These are phyloP conservation scores for Wickerhamomyces ciferrii DNA, from an alignment of 805 yeast species.

Conservation along the genomic window DNA sequence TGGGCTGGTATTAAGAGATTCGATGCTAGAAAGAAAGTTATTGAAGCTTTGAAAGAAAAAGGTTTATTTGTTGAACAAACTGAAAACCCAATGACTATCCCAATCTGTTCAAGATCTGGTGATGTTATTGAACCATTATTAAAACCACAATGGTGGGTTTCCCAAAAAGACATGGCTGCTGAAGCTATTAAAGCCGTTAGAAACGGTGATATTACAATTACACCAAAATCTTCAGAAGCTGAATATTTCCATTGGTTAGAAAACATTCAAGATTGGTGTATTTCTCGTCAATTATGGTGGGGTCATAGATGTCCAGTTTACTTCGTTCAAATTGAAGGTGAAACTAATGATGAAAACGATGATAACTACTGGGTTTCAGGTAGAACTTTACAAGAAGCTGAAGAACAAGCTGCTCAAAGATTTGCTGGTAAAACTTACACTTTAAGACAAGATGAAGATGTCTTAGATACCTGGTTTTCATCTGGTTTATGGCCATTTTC, in stretches of 20 bases:
- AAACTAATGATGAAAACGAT: constrained; percentile 47
- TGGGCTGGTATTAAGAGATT: constrained; percentile 90
- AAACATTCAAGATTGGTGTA: constrained; percentile 98
- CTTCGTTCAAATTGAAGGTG: constrained; percentile 77
- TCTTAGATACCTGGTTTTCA: constrained; percentile 97
- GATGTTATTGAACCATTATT: constrained; percentile 94
- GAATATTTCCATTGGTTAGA: constrained; percentile 96
- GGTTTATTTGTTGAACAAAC: constrained; percentile 79
- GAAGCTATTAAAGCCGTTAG: constrained; percentile 83
- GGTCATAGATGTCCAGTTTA: constrained; percentile 98
- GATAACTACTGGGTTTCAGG: constrained; percentile 91
- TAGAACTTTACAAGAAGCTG: constrained; percentile 76
- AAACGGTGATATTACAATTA: constrained; percentile 72
- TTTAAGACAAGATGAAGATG: constrained; percentile 95
- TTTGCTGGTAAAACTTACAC: constrained; percentile 69
- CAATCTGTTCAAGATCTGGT: constrained; percentile 93
- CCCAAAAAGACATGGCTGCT: constrained; percentile 82
- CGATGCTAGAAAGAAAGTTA: constrained; percentile 84
- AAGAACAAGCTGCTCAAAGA: constrained; percentile 66
- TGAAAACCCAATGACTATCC: constrained; percentile 95
- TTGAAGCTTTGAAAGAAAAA: constrained; percentile 68
- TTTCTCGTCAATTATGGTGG: constrained; percentile 92
- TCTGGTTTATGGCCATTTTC: constrained; percentile 98
- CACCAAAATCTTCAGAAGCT: constrained; percentile 85
- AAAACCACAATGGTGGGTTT: constrained; percentile 99